Percentiles rank a stretch among this genome's conserved stretches.
Conservation (phyloP, 768 basidiomycete genomes). For the Phlegmacium glaucopus region DNA sequence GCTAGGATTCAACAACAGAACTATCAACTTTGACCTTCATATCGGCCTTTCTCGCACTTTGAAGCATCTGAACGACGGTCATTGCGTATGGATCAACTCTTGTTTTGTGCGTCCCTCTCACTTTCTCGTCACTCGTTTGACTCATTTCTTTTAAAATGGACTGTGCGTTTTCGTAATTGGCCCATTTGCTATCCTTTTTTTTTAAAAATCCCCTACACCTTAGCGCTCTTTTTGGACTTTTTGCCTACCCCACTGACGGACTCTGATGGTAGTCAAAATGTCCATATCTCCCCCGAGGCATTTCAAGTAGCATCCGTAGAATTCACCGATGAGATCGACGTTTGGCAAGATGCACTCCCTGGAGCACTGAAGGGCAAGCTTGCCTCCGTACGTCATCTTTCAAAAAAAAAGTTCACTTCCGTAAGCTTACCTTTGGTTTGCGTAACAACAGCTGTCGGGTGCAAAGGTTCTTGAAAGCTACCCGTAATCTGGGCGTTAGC, state of each 20-base stretch:
- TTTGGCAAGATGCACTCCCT: conserved; percentile 56
- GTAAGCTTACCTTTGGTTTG: not conserved
- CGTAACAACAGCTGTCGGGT: conserved; percentile 35
- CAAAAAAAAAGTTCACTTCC: not conserved
- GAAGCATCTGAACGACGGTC: conserved; percentile 57
- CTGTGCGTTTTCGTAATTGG: conserved; percentile 24
- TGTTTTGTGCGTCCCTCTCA: conserved; percentile 37
- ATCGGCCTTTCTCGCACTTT: conserved; percentile 53
- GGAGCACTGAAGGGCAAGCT: conserved; percentile 46
- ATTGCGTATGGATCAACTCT: conserved; percentile 50
- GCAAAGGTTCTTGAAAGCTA: conserved; percentile 52
- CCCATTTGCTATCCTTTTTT: not conserved
- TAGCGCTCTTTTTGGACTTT: conserved; percentile 44
- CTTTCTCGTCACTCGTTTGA: not conserved
- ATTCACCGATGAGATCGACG: conserved; percentile 47
- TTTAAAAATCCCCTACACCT: not conserved
- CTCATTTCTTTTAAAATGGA: conserved; percentile 25
- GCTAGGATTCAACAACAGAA: conserved; percentile 40
- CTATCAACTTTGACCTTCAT: conserved; percentile 56
- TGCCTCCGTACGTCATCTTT: conserved; percentile 32
- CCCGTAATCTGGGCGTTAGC: conserved; percentile 47
- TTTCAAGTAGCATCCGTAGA: conserved; percentile 50
- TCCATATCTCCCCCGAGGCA: conserved; percentile 55
- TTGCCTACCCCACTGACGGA: conserved; percentile 50
- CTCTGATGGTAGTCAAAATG: conserved; percentile 39